phyloP scores from a whole-genome alignment of 1,139 yeast genomes.

The Waltiozyma sp. region DNA sequence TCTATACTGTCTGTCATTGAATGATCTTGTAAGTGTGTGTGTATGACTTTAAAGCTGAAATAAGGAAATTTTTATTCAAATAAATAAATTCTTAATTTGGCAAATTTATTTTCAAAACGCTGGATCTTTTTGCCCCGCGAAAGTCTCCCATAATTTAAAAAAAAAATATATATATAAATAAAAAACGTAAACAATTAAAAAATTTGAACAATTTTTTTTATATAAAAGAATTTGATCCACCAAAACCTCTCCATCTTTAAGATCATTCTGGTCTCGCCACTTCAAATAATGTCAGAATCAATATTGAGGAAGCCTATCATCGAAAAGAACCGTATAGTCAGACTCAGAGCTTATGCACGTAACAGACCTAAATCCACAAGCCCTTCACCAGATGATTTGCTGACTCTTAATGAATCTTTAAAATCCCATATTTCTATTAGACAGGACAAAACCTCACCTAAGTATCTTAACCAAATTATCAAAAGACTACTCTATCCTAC shows the following conservation, averaged over 20 bases:
- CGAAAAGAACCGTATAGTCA: not conserved
- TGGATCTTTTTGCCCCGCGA: not conserved
- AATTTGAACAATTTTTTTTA: too few species aligned
- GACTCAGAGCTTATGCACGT: not conserved
- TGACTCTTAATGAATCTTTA: not conserved
- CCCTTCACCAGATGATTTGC: not conserved
- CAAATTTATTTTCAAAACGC: too few species aligned
- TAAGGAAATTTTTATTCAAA: too few species aligned
- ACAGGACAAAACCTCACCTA: conserved; percentile 12
- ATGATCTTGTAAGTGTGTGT: too few species aligned
- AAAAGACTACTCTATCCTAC: conserved; percentile 18
- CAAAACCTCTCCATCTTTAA: too few species aligned
- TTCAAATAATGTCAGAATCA: not conserved
- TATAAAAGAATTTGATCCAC: too few species aligned
- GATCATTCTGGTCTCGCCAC: too few species aligned
- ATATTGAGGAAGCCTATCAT: not conserved
- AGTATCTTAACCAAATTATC: conserved; percentile 19
- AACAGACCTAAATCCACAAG: not conserved
- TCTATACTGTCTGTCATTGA: too few species aligned
- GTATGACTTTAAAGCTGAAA: too few species aligned
- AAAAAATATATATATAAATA: too few species aligned
- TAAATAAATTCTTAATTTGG: too few species aligned
- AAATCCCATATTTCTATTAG: not conserved
- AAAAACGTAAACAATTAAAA: too few species aligned
- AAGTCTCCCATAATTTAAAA: not conserved